Conservation (phyloP, 495 filamentous ascomycete species). For the Aspergillus hancockii region DNA sequence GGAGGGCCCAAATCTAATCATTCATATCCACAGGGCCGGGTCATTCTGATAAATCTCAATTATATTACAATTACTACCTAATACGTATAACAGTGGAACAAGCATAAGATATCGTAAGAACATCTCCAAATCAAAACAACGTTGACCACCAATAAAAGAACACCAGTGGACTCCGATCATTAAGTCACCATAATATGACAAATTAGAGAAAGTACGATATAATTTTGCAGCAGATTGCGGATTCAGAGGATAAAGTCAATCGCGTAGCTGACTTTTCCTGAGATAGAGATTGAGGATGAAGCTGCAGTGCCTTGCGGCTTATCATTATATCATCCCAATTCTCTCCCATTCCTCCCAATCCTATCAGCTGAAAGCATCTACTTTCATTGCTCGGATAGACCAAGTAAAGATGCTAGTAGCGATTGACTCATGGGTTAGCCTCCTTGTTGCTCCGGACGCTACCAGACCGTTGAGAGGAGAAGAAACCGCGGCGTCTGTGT, state of each 20-base stretch:
- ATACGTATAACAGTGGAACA: constrained; percentile 2
- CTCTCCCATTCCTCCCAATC: background rate
- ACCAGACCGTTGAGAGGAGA: constrained; percentile 38
- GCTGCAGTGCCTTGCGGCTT: no score
- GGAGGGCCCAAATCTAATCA: background rate
- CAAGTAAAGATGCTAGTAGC: background rate
- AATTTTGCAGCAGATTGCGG: background rate
- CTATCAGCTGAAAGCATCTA: background rate
- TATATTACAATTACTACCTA: constrained; percentile 24
- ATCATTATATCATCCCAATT: background rate
- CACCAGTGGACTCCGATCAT: background rate
- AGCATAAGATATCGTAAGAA: constrained; percentile 15
- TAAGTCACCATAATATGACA: background rate
- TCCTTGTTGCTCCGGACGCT: constrained; percentile 42
- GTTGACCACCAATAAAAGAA: background rate
- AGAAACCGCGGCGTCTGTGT: constrained; percentile 45
- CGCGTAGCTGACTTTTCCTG: background rate
- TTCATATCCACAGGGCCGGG: background rate
- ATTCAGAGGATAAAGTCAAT: background rate
- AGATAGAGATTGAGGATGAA: background rate
- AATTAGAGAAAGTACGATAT: background rate
- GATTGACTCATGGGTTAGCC: constrained; percentile 29
- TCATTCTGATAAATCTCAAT: constrained; percentile 6
- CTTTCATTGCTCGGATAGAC: background rate
- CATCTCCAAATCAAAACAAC: constrained; percentile 8